Base-by-base conservation (phyloP, 2,329 filamentous ascomycete genomes). In the Lasiodiplodia sp. region DNA sequence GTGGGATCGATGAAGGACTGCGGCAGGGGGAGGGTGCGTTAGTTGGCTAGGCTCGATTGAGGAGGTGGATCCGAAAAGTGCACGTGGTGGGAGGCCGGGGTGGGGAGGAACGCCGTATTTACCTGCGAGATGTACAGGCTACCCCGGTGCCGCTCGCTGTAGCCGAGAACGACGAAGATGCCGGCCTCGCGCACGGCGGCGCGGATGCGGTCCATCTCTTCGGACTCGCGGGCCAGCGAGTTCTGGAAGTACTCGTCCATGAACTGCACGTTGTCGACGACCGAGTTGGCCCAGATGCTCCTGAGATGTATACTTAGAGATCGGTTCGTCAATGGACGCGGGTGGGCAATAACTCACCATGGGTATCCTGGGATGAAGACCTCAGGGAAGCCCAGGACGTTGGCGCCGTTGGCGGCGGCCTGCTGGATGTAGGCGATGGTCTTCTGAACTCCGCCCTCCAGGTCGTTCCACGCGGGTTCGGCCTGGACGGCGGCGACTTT, bases 381-480 rank as follows among this genome's bases (percentile, higher is more conserved):
- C 67, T 86, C 83, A 1, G 83, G 83, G 55, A 85, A 86, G 0
- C 76, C 75, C 3, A 91, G 75, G 2, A 91, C 77, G 12, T 87
- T 81, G 2, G 86, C 86, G 1, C 84, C 85, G 52, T 85, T 83
- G 3, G 76, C 70, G 0, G 85, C 84, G 0, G 88, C 88, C 72
- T 87, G 83, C 47, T 81, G 76, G 71, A 91, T 89, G 65, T 89
- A 79, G 0, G 77, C 73, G 71, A 86, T 85, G 8, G 88, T 88
- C 74, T 90, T 90, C 2, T 81, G 74, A 2, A 90, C 84, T 2
- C 83, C 81, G 0, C 76, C 84, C 10, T 83, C 78, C 2, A 90
- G 82, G 72, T 91, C 85, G 10, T 90, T 80, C 87, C 88, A 90
- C 1, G 80, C 83, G 0, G 88, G 87, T 75, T 90, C 88, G 7